Conservation (phyloP, 306 rosid species). For the peach (Prunus persica) region DNA sequence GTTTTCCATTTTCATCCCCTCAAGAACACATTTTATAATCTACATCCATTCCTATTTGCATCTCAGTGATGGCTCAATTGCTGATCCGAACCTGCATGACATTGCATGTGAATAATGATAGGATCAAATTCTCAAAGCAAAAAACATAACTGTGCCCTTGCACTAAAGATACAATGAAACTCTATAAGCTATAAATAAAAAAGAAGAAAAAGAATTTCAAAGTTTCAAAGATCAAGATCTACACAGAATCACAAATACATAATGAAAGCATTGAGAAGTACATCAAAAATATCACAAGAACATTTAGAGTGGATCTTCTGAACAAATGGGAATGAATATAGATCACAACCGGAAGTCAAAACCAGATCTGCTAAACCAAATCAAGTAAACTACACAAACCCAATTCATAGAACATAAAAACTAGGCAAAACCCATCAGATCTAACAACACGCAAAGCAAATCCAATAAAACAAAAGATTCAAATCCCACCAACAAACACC, state of each 20-base stretch:
- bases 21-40: background rate
- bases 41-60: background rate
- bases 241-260: background rate
- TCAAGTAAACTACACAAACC: background rate
- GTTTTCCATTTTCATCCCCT: background rate
- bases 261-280: background rate
- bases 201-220: background rate
- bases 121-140: background rate
- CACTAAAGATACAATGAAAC: no score
- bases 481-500: background rate
- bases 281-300: background rate
- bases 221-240: background rate
- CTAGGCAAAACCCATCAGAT: background rate
- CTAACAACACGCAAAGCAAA: background rate
- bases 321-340: background rate
- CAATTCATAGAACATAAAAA: background rate
- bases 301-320: background rate
- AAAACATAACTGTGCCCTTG: no score
- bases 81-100: background rate
- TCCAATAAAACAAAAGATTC: background rate
- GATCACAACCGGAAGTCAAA: background rate
- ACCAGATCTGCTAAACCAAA: constrained; percentile 13
- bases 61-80: background rate
- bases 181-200: background rate
- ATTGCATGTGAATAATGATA: background rate